Evolutionary conservation across 371 early-diverging fungal genomes (phyloP).

Genomic region (Saksenaea oblongispora): DNA sequence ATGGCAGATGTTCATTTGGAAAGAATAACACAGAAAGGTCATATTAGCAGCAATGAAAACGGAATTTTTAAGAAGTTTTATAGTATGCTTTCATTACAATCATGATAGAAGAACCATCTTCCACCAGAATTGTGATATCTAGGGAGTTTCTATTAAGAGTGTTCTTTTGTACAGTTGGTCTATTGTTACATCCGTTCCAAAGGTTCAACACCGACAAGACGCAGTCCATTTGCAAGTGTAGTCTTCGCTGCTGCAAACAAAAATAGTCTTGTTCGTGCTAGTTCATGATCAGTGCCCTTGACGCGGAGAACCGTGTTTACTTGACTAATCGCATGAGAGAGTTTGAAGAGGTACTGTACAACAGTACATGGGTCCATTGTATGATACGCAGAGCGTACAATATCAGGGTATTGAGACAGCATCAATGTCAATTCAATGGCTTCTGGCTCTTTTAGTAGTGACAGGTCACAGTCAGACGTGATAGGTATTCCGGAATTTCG

Average conservation of each 20-base stretch:
- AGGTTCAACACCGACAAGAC: constrained; percentile 76
- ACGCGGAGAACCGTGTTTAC: constrained; percentile 78
- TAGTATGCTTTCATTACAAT: too few relatives aligned
- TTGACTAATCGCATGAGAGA: constrained; percentile 73
- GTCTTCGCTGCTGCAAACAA: constrained; percentile 71
- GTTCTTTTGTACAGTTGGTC: background rate
- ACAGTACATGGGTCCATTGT: constrained; percentile 83
- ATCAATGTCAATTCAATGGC: constrained; percentile 70
- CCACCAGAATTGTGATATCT: too few relatives aligned
- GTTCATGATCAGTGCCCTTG: constrained; percentile 49
- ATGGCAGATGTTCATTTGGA: too few relatives aligned
- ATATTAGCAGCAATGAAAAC: too few relatives aligned
- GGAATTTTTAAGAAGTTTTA: too few relatives aligned
- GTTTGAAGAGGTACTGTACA: constrained; percentile 80
- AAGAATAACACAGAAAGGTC: too few relatives aligned
- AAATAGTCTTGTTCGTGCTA: constrained; percentile 77
- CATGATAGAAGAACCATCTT: too few relatives aligned
- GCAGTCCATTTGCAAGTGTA: constrained; percentile 78
- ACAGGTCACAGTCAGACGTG: constrained; percentile 13
- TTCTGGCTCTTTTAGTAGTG: constrained; percentile 65
- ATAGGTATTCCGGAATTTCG: constrained; percentile 17
- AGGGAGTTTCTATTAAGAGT: background rate
- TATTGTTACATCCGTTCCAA: constrained; percentile 79
- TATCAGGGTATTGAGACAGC: constrained; percentile 84
- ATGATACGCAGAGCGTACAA: constrained; percentile 52